phyloP scores from a whole-genome alignment of 768 basidiomycete genomes.

The Hypsizygus marmoreus region DNA sequence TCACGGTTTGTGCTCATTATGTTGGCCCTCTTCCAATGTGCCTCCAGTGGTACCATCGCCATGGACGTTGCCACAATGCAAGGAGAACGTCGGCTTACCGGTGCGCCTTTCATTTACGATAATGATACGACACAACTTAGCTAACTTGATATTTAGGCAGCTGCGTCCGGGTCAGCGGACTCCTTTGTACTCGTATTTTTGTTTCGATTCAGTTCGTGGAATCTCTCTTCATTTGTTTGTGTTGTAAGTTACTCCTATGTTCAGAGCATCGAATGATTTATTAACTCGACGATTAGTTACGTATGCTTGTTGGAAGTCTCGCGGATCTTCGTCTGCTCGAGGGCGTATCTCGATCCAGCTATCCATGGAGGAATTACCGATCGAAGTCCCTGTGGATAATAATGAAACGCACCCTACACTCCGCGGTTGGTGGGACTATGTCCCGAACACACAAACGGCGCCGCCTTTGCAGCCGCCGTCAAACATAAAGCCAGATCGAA shows the following conservation, averaged over 20 bases:
- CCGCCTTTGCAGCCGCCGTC: constrained; percentile 3
- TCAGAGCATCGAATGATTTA: constrained; percentile 1
- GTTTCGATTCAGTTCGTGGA: constrained; percentile 53
- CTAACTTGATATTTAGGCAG: too few relatives aligned
- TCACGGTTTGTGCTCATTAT: constrained; percentile 52
- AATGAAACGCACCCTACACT: constrained; percentile 26
- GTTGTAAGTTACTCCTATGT: constrained; percentile 47
- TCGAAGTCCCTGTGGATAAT: constrained; percentile 28
- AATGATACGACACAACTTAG: too few relatives aligned
- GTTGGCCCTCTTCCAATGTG: constrained; percentile 43
- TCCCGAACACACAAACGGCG: constrained; percentile 28
- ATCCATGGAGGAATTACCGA: constrained; percentile 42
- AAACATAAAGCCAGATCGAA: constrained; percentile 1
- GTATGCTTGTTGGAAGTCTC: constrained; percentile 57
- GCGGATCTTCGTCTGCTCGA: constrained; percentile 48
- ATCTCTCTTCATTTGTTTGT: constrained; percentile 58
- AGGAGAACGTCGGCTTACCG: constrained; percentile 48
- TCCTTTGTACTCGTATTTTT: constrained; percentile 39
- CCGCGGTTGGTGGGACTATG: constrained; percentile 61
- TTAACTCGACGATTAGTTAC: constrained; percentile 39
- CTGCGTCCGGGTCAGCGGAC: constrained; percentile 41
- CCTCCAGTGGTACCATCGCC: constrained; percentile 41
- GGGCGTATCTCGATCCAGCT: constrained; percentile 57
- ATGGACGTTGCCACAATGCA: constrained; percentile 41
- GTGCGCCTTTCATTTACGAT: constrained; percentile 36